These are phyloP conservation scores for Ceratocystis cacaofunesta DNA, from an alignment of 2,329 filamentous ascomycete species.

Conservation along the genomic window DNA sequence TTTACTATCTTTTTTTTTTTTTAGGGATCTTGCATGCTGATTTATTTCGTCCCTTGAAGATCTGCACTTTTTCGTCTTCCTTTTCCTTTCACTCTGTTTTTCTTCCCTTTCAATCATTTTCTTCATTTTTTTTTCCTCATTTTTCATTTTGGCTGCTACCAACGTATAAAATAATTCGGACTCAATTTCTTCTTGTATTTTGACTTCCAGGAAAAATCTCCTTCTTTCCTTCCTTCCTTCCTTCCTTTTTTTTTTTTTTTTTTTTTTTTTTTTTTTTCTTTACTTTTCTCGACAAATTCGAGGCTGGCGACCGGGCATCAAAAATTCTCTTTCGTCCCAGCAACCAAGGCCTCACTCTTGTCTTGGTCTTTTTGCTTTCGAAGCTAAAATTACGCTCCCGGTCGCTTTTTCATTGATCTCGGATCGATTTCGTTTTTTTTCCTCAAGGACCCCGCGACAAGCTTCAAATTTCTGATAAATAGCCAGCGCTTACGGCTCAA, in stretches of 20 bases:
- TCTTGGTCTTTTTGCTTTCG: not conserved
- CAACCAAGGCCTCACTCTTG: not conserved
- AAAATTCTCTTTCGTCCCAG: not conserved
- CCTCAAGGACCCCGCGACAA: not conserved
- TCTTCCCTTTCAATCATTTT: not conserved
- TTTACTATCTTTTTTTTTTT: not conserved
- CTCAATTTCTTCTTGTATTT: not conserved
- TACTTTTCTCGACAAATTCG: not conserved
- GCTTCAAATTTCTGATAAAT: not conserved
- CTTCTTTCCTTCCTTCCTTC: too few relatives aligned
- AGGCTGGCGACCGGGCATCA: not conserved
- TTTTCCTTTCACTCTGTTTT: not conserved
- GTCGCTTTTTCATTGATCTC: not conserved
- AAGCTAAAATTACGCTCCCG: not conserved
- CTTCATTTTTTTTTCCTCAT: not conserved
- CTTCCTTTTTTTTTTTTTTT: not conserved
- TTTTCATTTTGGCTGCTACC: not conserved
- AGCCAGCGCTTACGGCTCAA: not conserved
- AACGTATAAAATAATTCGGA: not conserved
- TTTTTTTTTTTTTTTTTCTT: not conserved
- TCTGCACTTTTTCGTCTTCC: not conserved
- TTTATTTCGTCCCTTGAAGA: conserved; percentile 3
- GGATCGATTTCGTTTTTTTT: not conserved
- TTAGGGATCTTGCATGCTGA: not conserved
- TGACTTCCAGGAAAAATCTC: too few relatives aligned